phyloP scores from a whole-genome alignment of 257 asterid genomes.

The Nicotiana attenuata region DNA sequence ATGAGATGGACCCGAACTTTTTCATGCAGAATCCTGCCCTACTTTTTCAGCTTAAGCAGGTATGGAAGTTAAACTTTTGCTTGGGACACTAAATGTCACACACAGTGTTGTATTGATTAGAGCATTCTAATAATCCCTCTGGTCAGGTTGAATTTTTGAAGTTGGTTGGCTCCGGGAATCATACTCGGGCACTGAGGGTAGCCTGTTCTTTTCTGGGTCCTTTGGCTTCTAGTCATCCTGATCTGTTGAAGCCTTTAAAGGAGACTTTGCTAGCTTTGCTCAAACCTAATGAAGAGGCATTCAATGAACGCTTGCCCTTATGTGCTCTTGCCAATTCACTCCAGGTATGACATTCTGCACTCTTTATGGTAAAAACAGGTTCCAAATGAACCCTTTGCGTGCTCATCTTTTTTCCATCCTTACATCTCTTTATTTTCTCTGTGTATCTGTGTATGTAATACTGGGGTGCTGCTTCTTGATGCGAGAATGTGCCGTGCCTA shows the following conservation, averaged over 20 bases:
- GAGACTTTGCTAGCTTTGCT: conserved; percentile 82
- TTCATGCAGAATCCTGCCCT: conserved; percentile 60
- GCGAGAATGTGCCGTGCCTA: neutral
- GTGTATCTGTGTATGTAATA: neutral
- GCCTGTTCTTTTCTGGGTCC: conserved; percentile 93
- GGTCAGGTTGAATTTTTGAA: conserved; percentile 86
- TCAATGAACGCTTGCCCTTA: conserved; percentile 47
- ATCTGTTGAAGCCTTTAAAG: conserved; percentile 78
- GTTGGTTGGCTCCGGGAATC: conserved; percentile 66
- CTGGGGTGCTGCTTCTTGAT: neutral
- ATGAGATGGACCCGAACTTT: conserved; percentile 65
- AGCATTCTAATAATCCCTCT: neutral
- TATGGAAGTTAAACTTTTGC: conserved; percentile 76
- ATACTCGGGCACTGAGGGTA: conserved; percentile 69
- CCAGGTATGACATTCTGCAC: conserved; percentile 50
- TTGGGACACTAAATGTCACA: neutral
- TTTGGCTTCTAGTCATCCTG: conserved; percentile 70
- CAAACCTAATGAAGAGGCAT: conserved; percentile 64
- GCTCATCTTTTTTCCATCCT: neutral
- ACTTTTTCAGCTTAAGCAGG: conserved; percentile 95
- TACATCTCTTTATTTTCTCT: neutral
- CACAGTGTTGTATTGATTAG: neutral
- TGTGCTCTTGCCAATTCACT: conserved; percentile 88
- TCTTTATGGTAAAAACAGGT: neutral
- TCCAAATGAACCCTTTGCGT: neutral